Conservation (phyloP, 257 asterid species). For the Prunella vulgaris region DNA sequence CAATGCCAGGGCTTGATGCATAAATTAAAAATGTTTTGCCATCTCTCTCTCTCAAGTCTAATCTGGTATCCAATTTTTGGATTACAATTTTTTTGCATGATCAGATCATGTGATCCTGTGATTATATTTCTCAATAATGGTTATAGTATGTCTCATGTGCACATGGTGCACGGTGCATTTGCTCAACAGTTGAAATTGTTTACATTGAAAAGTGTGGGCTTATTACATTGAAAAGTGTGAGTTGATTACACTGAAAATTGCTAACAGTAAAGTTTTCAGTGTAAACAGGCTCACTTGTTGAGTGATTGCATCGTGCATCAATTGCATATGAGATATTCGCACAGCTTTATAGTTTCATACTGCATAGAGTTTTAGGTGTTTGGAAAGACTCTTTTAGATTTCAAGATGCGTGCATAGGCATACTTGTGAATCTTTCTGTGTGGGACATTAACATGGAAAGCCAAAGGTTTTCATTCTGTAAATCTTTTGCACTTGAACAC, state of each 20-base stretch:
- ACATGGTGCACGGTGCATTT: too few relatives aligned
- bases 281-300: too few relatives aligned
- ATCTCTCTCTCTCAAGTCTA: not conserved
- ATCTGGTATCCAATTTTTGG: not conserved
- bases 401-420: not conserved
- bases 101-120: not conserved
- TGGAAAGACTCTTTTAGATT: not conserved
- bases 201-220: too few relatives aligned
- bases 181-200: too few relatives aligned
- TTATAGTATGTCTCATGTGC: too few relatives aligned
- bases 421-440: not conserved
- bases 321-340: too few relatives aligned
- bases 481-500: not conserved
- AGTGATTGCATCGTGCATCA: too few relatives aligned
- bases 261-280: too few relatives aligned
- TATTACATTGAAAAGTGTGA: too few relatives aligned
- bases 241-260: too few relatives aligned
- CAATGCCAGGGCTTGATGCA: conserved; percentile 70
- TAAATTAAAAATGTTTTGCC: conserved; percentile 25
- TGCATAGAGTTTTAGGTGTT: not conserved
- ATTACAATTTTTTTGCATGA: not conserved
- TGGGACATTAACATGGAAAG: not conserved
- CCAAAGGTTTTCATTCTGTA: not conserved
- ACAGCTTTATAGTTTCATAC: not conserved
- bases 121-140: not conserved